Evolutionary conservation across 805 yeast species (phyloP), one percentile per base, ranked within the genome.

Genomic region (Candida yuanshanica): DNA sequence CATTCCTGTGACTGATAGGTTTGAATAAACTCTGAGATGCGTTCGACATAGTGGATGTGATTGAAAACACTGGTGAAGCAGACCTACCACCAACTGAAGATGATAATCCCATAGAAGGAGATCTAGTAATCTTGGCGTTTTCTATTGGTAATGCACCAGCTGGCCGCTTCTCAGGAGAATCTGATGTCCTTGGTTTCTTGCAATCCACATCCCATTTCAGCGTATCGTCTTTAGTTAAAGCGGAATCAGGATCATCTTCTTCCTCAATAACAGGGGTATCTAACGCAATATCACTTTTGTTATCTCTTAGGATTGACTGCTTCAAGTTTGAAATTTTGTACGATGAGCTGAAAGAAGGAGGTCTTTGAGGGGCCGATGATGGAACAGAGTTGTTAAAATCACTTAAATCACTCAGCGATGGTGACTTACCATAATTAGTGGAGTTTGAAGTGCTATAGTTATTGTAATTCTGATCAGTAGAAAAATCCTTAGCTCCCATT

Each of bases 361-460:
- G 9, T 36, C 43, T 37, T 25, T 42, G 38, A 24, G 37, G 18
- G 24, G 35, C 43, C 18, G 35, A 49, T 42, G 42, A 43, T 35
- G 20, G 46, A 36, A 37, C 39, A 27, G 36, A 51, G 22, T 16
- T 38, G 13, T 47, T 50, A 17, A 51, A 44, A 17, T 55, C 59
- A 27, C 59, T 55, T n/a, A 56, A 32, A 33, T 56, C 61, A 16
- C 59, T 52, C 7, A 56, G 20, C 4, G 55, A 41, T 14, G 61
- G 60, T 0, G 58, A 51, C 35, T 54, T 55, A 5, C 60, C 59
- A 36, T 49, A 54, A 33, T 48, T 48, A 3, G 60, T 52, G 0
- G 61, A 55, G 29, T 51, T 53, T 0, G 61, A 56, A 1, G 60
- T 50, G n/a, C 59, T 52, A 33, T 56, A 56, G n/a, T 47, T 50